Base-by-base conservation (phyloP, 2,329 filamentous ascomycete genomes). In the Aspergillus neotritici region DNA sequence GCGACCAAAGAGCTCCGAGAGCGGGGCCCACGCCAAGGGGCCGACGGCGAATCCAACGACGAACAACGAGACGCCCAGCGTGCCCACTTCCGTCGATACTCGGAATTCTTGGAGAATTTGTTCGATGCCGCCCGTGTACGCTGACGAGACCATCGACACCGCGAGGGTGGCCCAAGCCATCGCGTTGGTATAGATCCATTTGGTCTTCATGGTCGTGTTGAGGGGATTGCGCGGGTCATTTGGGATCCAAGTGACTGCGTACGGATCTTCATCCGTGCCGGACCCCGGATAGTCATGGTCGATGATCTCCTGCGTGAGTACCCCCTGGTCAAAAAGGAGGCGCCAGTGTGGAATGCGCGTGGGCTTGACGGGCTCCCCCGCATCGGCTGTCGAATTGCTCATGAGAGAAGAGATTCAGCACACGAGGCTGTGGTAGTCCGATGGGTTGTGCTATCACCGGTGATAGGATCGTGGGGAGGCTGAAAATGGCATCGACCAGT, bases 11-110 rank as follows among this genome's bases (percentile, higher is more conserved):
- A 55, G 32, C 46, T 58, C 55, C 43, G 52, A 55, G 48, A 58
- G 35, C 3, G 54, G 54, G 9, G 54, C 65, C 65, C 65, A 69
- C 25, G 68, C 54, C 10, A 67, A 41, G 1, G 66, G 66, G 0
- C 66, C 48, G 32, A 68, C 60, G 21, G 65, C 64, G 43, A 68
- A 69, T 15, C 66, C 66, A 12, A 68, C 43, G 9, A 69, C 57
- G 45, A 67, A 68, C 5, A 50, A 31, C 4, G 48, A 50, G 12
- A 50, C 39, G 15, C 48, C 48, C 12, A 50, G 31, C 4, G 42
- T 48, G 11, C 44, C 48, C 15, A 50, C 39, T 34, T 47, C 45
- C 7, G 42, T 39, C 37, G 41, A 17, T 15, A 42, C 40, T 21
- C 38, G 14, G 21, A 50, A 48, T 21, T 47, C 31, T 11, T 40